phyloP scores from a whole-genome alignment of 2,329 filamentous ascomycete genomes.

The Sporothrix pseudoabietina region DNA sequence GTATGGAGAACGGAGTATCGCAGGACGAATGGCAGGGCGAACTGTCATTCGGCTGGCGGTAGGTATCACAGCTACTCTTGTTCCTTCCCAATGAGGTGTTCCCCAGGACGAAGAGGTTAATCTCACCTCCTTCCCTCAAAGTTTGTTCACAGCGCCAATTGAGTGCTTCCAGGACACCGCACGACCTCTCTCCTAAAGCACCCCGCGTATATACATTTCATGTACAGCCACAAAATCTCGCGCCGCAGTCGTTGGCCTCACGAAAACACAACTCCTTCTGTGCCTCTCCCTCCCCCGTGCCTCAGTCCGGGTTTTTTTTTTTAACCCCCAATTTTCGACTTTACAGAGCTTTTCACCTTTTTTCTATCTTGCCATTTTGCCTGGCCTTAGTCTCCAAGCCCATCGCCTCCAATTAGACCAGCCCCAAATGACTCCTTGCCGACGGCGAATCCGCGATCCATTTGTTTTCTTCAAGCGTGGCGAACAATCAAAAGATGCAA shows the following conservation, averaged over 20 bases:
- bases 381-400: not conserved
- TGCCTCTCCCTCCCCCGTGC: constrained; percentile 11
- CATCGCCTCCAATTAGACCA: not conserved
- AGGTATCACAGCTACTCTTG: not conserved
- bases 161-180: not conserved
- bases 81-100: not conserved
- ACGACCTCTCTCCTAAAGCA: constrained; percentile 4
- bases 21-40: not conserved
- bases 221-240: not conserved
- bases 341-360: not conserved
- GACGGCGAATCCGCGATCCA: not conserved
- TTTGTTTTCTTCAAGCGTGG: not conserved
- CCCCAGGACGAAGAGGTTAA: not conserved
- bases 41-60: not conserved
- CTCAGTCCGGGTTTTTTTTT: not conserved
- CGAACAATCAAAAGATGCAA: not conserved
- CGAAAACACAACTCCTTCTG: not conserved
- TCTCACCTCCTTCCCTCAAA: not conserved
- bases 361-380: not conserved
- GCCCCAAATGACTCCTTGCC: constrained; percentile 10
- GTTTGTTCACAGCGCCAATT: not conserved
- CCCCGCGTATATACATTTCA: not conserved
- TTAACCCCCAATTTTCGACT: no score
- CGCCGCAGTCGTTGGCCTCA: constrained; percentile 18
- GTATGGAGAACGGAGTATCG: not conserved